Percentiles rank a stretch among this genome's conserved stretches.
These are phyloP conservation scores for Colletotrichum sp. DNA, from an alignment of 2,329 filamentous ascomycete species.

Conservation along the genomic window DNA sequence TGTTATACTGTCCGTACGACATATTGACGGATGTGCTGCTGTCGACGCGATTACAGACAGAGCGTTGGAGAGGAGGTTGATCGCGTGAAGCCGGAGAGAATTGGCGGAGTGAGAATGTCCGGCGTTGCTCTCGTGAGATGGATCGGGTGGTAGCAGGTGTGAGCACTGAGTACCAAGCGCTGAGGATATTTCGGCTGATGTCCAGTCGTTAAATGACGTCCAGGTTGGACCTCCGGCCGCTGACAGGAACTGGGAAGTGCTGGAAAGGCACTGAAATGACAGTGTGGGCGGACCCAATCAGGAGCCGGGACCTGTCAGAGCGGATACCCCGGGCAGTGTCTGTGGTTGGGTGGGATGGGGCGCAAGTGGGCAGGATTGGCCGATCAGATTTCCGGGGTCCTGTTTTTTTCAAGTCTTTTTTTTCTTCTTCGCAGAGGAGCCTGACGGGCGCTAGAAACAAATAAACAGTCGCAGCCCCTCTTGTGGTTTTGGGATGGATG, in stretches of 20 bases:
- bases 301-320: conserved; percentile 18
- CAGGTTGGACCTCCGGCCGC: conserved; percentile 9
- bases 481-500: neutral
- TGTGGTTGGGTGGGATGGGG: conserved; percentile 18
- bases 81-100: neutral
- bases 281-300: conserved; percentile 20
- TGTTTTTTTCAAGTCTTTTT: neutral
- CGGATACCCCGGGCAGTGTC: conserved; percentile 20
- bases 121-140: neutral
- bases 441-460: neutral
- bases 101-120: neutral
- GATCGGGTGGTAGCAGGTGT: conserved; percentile 4
- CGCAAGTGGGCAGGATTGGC: conserved; percentile 11
- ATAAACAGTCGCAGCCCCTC: neutral
- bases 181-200: conserved; percentile 20
- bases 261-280: conserved; percentile 17
- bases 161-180: neutral
- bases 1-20: conserved; percentile 68
- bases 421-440: neutral
- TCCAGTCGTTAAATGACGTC: conserved; percentile 21
- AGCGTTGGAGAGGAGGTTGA: neutral
- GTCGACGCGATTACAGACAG: neutral
- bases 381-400: conserved; percentile 21
- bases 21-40: conserved; percentile 41
- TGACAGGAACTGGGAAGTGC: conserved; percentile 20